phyloP scores from a whole-genome alignment of 192 early-diverging fungal genomes.

The Coemansia sp. region DNA sequence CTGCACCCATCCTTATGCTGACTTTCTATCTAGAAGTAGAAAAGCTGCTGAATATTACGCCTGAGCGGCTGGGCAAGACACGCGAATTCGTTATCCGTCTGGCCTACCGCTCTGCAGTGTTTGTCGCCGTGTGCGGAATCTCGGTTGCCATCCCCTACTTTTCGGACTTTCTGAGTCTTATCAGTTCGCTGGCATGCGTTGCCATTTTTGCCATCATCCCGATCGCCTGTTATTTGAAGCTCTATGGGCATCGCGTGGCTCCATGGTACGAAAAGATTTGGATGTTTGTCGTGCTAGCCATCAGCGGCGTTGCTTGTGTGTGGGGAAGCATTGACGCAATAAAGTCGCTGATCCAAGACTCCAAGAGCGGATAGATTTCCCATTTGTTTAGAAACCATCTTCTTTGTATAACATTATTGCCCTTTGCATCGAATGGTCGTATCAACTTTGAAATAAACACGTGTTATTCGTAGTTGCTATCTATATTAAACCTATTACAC shows the following conservation, averaged over 20 bases:
- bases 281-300: conserved; percentile 56
- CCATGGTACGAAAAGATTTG: conserved; percentile 53
- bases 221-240: conserved; percentile 67
- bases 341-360: conserved; percentile 60
- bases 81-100: conserved; percentile 59
- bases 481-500: too few relatives aligned
- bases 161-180: conserved; percentile 72
- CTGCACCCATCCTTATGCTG: conserved; percentile 74
- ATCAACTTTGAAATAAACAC: too few relatives aligned
- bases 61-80: conserved; percentile 38
- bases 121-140: conserved; percentile 58
- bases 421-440: too few relatives aligned
- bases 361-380: neutral
- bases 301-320: conserved; percentile 61
- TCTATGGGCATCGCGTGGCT: conserved; percentile 61
- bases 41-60: conserved; percentile 55
- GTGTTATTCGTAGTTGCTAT: too few relatives aligned
- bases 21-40: conserved; percentile 71
- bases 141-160: conserved; percentile 75
- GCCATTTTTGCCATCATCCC: conserved; percentile 75
- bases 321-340: conserved; percentile 70
- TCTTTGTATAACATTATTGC: too few relatives aligned
- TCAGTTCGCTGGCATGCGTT: conserved; percentile 74
- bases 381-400: too few relatives aligned
- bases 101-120: conserved; percentile 59